phyloP scores from a whole-genome alignment of 192 early-diverging fungal genomes.

The Funneliformis mosseae region DNA sequence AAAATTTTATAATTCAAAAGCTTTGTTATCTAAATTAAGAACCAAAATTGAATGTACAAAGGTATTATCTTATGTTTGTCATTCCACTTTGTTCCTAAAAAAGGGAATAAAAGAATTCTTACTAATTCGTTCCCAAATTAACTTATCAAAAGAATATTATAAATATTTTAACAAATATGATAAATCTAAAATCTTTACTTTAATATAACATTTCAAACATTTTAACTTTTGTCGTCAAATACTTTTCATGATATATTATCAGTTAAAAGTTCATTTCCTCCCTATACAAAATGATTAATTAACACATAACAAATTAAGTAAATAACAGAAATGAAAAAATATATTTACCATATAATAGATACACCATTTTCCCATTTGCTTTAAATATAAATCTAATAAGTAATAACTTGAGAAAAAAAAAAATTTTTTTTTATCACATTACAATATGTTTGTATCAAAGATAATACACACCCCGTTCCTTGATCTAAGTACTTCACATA shows the following conservation, averaged over 20 bases:
- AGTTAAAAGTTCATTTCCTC: not conserved
- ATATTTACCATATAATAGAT: conserved; percentile 8
- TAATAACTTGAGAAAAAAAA: not conserved
- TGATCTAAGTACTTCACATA: conserved; percentile 15
- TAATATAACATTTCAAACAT: no score
- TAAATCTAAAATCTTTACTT: no score
- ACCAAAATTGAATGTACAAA: not conserved
- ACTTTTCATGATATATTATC: not conserved
- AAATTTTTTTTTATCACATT: not conserved
- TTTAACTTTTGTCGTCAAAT: no score
- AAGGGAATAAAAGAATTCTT: not conserved
- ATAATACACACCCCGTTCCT: not conserved
- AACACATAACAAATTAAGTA: not conserved
- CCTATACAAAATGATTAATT: not conserved
- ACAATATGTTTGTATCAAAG: not conserved
- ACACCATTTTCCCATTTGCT: conserved; percentile 18
- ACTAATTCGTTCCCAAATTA: not conserved
- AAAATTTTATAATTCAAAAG: not conserved
- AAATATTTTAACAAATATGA: no score
- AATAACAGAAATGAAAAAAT: not conserved
- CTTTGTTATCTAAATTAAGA: not conserved
- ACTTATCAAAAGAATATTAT: no score
- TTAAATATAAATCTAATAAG: not conserved
- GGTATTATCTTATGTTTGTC: not conserved
- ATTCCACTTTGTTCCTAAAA: not conserved